Percentiles rank a stretch among this genome's conserved stretches.
Conservation (phyloP, 768 basidiomycete species). For the Jaapia argillacea region DNA sequence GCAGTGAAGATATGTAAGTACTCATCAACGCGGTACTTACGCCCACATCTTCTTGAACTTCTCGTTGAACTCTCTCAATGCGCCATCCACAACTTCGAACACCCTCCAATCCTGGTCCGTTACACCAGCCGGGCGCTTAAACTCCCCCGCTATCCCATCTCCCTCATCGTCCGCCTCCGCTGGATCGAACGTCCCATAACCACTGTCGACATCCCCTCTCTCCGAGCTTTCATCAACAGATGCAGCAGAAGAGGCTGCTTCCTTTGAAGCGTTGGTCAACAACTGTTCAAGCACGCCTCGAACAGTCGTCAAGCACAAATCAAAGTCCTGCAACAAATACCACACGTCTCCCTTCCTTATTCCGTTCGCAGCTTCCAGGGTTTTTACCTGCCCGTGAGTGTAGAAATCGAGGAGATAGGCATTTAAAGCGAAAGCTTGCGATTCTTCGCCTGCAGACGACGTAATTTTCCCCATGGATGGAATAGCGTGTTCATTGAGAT, state of each 20-base stretch:
- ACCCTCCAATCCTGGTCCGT: slow-evolving; percentile 43
- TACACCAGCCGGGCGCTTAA: slow-evolving; percentile 28
- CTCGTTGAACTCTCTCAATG: slow-evolving; percentile 38
- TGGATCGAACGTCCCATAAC: too few species aligned
- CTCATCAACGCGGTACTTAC: too few species aligned
- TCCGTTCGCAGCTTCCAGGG: slow-evolving; percentile 34
- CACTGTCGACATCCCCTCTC: slow-evolving; percentile 1
- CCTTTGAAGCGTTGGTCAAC: too few species aligned
- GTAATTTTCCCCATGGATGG: slow-evolving; percentile 38
- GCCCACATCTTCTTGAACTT: slow-evolving; percentile 64
- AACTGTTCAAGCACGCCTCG: slow-evolving; percentile 40
- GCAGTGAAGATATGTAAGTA: too few species aligned
- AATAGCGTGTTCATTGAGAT: slow-evolving; percentile 48
- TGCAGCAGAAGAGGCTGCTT: slow-evolving; percentile 11
- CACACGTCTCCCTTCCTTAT: slow-evolving; percentile 43
- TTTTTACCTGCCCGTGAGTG: slow-evolving; percentile 34
- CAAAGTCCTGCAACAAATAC: slow-evolving; percentile 52
- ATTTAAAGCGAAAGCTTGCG: slow-evolving; percentile 36
- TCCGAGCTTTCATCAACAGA: slow-evolving; percentile 2
- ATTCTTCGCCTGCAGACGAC: slow-evolving; percentile 9
- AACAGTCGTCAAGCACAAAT: slow-evolving; percentile 37
- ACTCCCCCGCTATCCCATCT: slow-evolving; percentile 8
- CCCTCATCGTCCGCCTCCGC: slow-evolving; percentile 9
- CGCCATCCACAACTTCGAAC: slow-evolving; percentile 35
- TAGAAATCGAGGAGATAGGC: slow-evolving; percentile 65